phyloP scores from a whole-genome alignment of 768 basidiomycete species.

The Suillus hirtellus region DNA sequence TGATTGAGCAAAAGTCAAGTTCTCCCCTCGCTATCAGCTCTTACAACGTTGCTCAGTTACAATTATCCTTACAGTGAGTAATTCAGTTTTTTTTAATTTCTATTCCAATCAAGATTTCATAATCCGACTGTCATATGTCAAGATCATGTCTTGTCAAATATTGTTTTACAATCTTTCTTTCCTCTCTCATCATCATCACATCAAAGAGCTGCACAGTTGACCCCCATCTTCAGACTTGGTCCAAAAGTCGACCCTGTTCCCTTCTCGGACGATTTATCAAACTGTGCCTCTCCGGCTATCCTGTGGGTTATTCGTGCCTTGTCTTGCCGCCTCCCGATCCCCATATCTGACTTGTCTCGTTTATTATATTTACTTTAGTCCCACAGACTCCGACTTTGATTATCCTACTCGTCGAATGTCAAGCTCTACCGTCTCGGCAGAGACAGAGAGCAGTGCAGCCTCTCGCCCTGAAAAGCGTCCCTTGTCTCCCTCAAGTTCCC shows the following conservation, averaged over 20 bases:
- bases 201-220: background rate
- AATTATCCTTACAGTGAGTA: constrained; percentile 55
- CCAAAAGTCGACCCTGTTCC: constrained; percentile 39
- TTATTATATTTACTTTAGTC: constrained; percentile 28
- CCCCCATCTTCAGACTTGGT: constrained; percentile 34
- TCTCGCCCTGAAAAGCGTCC: constrained; percentile 64
- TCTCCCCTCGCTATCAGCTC: constrained; percentile 45
- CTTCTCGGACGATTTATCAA: constrained; percentile 49
- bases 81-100: background rate
- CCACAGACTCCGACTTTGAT: constrained; percentile 51
- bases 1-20: constrained; percentile 56
- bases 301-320: constrained; percentile 39
- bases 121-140: constrained; percentile 31
- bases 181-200: constrained; percentile 12
- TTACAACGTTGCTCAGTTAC: constrained; percentile 65
- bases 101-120: constrained; percentile 13
- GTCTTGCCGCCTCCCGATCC: constrained; percentile 18
- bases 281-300: constrained; percentile 45
- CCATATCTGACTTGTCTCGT: constrained; percentile 16
- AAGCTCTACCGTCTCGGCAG: constrained; percentile 67
- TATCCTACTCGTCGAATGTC: constrained; percentile 72
- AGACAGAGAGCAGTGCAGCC: constrained; percentile 60
- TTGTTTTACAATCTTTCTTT: constrained; percentile 16
- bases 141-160: constrained; percentile 27
- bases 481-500: constrained; percentile 51